Evolutionary conservation across 495 filamentous ascomycete species (phyloP).

Genomic region (Penicillium cosmopolitanum): DNA sequence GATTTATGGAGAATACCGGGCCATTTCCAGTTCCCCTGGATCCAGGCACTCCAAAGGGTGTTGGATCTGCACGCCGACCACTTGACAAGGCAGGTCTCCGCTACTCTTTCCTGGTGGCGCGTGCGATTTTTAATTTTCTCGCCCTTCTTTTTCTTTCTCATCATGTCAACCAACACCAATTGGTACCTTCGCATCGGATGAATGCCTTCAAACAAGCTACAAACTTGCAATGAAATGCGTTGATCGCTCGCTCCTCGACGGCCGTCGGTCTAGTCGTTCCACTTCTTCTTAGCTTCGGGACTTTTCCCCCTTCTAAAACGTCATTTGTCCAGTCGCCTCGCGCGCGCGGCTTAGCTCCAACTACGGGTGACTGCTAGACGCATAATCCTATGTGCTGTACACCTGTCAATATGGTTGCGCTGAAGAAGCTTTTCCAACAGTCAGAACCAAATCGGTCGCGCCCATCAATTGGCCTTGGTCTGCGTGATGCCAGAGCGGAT

Average conservation of each 20-base stretch:
- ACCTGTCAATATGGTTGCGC: slow-evolving; percentile 37
- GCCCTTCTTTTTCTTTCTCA: slow-evolving; percentile 10
- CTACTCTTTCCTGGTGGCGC: slow-evolving; percentile 2
- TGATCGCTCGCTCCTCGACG: slow-evolving; percentile 18
- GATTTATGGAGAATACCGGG: slow-evolving; percentile 32
- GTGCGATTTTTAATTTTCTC: slow-evolving; percentile 18
- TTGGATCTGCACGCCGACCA: slow-evolving; percentile 27
- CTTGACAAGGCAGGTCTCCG: slow-evolving; percentile 23
- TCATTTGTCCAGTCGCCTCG: slow-evolving; percentile 5
- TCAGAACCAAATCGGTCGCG: slow-evolving; percentile 30
- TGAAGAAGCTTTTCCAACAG: slow-evolving; percentile 42
- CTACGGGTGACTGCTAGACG: neutral
- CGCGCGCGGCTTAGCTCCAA: slow-evolving; percentile 7
- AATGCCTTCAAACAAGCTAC: slow-evolving; percentile 17
- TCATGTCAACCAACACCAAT: slow-evolving; percentile 12
- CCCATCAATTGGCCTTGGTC: slow-evolving; percentile 15
- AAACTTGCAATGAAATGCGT: slow-evolving; percentile 26
- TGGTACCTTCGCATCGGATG: slow-evolving; percentile 18
- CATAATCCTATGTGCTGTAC: slow-evolving; percentile 9
- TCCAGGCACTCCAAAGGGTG: slow-evolving; percentile 26
- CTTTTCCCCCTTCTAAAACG: slow-evolving; percentile 10
- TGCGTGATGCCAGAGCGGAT: slow-evolving; percentile 7
- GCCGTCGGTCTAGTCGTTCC: slow-evolving; percentile 24
- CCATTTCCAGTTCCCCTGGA: slow-evolving; percentile 30
- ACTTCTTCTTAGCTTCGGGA: slow-evolving; percentile 20